Evolutionary conservation across 306 rosid species (phyloP), one percentile per base, ranked within the genome.

Genomic region (Dicorynia guianensis): DNA sequence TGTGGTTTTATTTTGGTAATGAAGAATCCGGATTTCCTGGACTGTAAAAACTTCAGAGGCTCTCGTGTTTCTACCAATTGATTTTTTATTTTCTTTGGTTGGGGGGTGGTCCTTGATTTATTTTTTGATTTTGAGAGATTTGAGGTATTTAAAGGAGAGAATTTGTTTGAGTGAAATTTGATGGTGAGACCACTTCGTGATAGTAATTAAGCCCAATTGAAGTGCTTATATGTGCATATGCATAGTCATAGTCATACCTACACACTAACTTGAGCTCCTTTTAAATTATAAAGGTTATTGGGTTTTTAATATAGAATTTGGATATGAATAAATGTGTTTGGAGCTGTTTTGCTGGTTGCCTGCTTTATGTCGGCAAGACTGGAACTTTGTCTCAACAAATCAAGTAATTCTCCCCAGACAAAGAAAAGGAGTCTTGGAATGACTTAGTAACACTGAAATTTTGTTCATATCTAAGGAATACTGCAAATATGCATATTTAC

Each of bases 141-240:
- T 42, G 44, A 33, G 11, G 53, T 38, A 14, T 69, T 17, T 10
- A 53, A 14, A 81, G 54, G 61, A 71, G 48, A 74, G 58, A 18
- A 11, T 58, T 58, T n/a, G 57, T 71, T 59, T 76, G 59, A 71
- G 10, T 53, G 74, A 47, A 54, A 34, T 46, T 63, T 67, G 57
- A 58, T 62, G 17, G 18, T 58, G 63, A 63, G 54, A 57, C 46
- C 63, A 56, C 52, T 53, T 20, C 60, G 30, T 74, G 55, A 60
- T 65, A 61, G 64, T 40, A 55, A 18, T 20, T 61, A 64, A 14
- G 52, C 38, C 58, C 39, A n/a, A 59, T n/a, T 61, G 15, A 36
- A 59, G 33, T 40, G 43, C 76, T 60, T 38, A 68, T 77, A 10
- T 67, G 57, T 47, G 43, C 11, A 55, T 44, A 17, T 67, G 59